These are phyloP conservation scores for Yamadazyma oceani DNA, from an alignment of 1,139 yeast genomes.

Conservation along the genomic window DNA sequence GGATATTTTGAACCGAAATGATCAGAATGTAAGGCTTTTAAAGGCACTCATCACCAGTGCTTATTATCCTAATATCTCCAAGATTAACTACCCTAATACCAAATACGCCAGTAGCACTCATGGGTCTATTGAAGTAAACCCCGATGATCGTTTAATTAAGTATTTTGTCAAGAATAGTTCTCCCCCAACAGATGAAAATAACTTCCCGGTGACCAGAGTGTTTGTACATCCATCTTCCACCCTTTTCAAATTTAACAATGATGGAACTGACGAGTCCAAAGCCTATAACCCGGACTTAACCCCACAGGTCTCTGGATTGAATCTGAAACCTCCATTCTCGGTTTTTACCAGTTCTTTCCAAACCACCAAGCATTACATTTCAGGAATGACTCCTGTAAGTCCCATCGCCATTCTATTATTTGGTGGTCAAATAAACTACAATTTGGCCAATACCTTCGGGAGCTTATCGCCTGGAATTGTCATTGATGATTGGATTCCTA, in stretches of 20 bases:
- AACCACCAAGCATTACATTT: slow-evolving; percentile 67
- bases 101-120: slow-evolving; percentile 66
- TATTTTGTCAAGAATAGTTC: slow-evolving; percentile 51
- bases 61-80: slow-evolving; percentile 77
- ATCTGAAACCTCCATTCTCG: slow-evolving; percentile 50
- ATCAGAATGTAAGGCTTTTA: slow-evolving; percentile 49
- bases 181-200: slow-evolving; percentile 4
- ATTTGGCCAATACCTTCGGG: slow-evolving; percentile 44
- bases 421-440: slow-evolving; percentile 77
- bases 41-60: slow-evolving; percentile 77
- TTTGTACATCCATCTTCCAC: slow-evolving; percentile 18
- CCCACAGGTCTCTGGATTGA: slow-evolving; percentile 28
- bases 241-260: slow-evolving; percentile 23
- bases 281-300: slow-evolving; percentile 27
- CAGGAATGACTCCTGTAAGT: slow-evolving; percentile 78
- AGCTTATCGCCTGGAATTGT: slow-evolving; percentile 62
- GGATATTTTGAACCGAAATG: slow-evolving; percentile 46
- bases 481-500: slow-evolving; percentile 77
- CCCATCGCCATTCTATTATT: slow-evolving; percentile 71
- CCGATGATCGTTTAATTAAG: slow-evolving; percentile 73
- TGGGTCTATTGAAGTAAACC: slow-evolving; percentile 83
- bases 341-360: slow-evolving; percentile 57
- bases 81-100: slow-evolving; percentile 80
- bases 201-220: slow-evolving; percentile 12
- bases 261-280: slow-evolving; percentile 34